phyloP scores from a whole-genome alignment of 2,329 filamentous ascomycete genomes.

The Fusarium verrucosum region DNA sequence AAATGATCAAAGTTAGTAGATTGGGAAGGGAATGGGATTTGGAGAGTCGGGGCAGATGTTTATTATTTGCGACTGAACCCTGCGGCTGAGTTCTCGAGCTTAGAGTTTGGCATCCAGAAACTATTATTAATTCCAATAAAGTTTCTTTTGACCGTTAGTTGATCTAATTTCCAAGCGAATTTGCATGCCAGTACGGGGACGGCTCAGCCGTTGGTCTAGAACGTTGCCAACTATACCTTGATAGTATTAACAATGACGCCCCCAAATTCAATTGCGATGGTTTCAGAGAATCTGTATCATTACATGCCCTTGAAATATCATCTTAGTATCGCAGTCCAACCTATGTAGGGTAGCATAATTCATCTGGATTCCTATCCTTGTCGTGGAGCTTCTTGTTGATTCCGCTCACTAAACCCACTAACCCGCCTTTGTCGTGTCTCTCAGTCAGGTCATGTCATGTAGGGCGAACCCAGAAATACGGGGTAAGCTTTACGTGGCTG shows the following conservation, averaged over 20 bases:
- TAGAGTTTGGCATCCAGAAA: no score
- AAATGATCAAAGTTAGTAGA: not conserved
- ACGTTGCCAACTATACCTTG: not conserved
- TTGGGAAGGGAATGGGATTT: not conserved
- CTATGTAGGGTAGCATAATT: no score
- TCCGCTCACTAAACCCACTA: not conserved
- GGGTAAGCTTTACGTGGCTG: not conserved
- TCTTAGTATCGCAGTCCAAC: not conserved
- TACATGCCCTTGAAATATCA: not conserved
- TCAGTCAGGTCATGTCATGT: not conserved
- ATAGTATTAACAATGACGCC: not conserved
- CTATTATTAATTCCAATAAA: no score
- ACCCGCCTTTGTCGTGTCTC: not conserved
- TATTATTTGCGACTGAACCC: no score
- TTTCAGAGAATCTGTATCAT: not conserved
- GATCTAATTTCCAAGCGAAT: not conserved
- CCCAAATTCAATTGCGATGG: not conserved
- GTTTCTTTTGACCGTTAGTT: not conserved
- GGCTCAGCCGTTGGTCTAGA: not conserved
- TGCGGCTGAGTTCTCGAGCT: no score
- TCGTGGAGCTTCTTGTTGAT: no score
- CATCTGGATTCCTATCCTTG: no score
- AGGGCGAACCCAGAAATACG: no score
- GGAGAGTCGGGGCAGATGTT: no score
- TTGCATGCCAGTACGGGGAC: not conserved